Evolutionary conservation across 352 stramenopile species (phyloP), one percentile per base, ranked within the genome.

Genomic region (Phytophthora sojae): DNA sequence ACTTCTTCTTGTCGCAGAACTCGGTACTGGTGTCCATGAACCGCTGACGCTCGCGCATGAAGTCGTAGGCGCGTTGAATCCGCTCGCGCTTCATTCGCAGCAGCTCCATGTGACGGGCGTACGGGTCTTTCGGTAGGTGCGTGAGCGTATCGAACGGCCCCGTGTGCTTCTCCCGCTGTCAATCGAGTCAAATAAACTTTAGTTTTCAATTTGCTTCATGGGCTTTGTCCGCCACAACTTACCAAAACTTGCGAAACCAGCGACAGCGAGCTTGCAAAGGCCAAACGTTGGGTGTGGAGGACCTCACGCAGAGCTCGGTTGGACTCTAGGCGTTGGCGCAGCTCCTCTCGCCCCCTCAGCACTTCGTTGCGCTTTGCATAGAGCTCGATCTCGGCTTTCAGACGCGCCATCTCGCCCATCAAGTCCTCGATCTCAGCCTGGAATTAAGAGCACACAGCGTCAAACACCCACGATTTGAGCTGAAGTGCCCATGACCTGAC

Each of bases 1-100:
- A 81, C 49, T 74, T 78, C 77, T 85, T 81, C 14, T 67, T 62
- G 39, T 85, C 77, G 19, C 68, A 58, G 37, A 77, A 83, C 19
- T 75, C 71, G 7, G 53, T 54, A 1, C 52, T 64, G 19, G 57
- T 52, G 61, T 79, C 69, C 54, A 79, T 74, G 54, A 71, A 70
- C 19, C 64, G 76, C 32, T 70, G 62, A 2, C 58, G 63, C 23
- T 81, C 57, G 26, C 19, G 47, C 51, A 79, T 63, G 17, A 83
- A 72, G 4, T 81, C 61, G 37, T 70, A 57, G 0, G 76, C 76
- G 7, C 62, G 58, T 23, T 70, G 66, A 29, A 83, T 35, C 8
- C 75, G 67, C 23, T 63, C 60, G 6, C 71, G 66, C 23, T 76
- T 78, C 58, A 81, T 74, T 8, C 29, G 47, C n/a, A 75, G 35